Evolutionary conservation across 2,329 filamentous ascomycete genomes (phyloP), one percentile per base, ranked within the genome.

Genomic region (Penicillium sp.): DNA sequence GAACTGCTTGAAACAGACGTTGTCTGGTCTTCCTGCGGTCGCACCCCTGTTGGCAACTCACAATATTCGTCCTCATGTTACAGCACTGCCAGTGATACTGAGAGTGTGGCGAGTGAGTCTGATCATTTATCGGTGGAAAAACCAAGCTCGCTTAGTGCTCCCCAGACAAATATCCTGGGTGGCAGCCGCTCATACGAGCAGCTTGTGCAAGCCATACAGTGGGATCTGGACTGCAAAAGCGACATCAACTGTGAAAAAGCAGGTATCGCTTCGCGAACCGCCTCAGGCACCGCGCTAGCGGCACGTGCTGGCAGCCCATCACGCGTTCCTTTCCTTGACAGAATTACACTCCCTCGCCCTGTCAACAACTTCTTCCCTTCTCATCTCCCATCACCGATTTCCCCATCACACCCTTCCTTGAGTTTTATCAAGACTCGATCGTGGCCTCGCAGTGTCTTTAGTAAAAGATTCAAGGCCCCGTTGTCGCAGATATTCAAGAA

Each of bases 1-100:
- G 50, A 47, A 8, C 33, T 43, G 28, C 46, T 57, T 35, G 45
- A 53, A 41, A 33, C 28, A 15, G 49, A 42, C 32, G 13, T 40
- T 12, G 24, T 31, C 7, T 28, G 32, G 20, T 37, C 42, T 38
- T 33, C 40, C 6, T 29, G 18, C 20, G 23, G 18, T 5, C 33
- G 33, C 4, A 9, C 15, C 15, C 18, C 33, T 4, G 8, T 6
- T 20, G 15, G 20, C 8, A 37, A 37, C 5, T 37, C 18, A 18
- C 18, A 18, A 6, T 41, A 8, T 42, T 38, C 4, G 32, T 53
- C 41, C n/a, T 24, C 29, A 23, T 49, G 47, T 23, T 29, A 44
- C 25, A 46, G 39, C 28, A 13, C 33, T 32, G 15, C 29, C 25
- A 38, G 35, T 37, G 45, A 46, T 18, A 43, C 33, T 37, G 42